These are phyloP conservation scores for Shiraia sp. DNA, from an alignment of 2,329 filamentous ascomycete species.

Conservation along the genomic window DNA sequence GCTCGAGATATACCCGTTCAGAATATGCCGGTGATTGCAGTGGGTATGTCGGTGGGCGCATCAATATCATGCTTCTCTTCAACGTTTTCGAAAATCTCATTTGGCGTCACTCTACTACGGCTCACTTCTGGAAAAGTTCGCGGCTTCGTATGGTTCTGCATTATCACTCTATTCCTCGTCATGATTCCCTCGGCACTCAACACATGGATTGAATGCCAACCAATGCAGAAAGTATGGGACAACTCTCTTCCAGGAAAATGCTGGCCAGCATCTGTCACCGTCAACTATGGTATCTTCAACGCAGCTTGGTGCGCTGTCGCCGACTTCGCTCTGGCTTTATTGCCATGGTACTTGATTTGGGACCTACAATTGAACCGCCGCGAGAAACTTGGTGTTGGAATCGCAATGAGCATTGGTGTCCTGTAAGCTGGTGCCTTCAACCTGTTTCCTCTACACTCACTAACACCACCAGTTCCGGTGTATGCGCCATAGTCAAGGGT, in stretches of 20 bases:
- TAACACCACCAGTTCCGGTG: constrained; percentile 18
- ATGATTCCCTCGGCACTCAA: constrained; percentile 29
- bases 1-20: constrained; percentile 16
- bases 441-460: background rate
- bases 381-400: constrained; percentile 33
- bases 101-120: constrained; percentile 32
- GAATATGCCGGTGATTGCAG: constrained; percentile 17
- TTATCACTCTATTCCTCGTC: constrained; percentile 26
- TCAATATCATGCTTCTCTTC: constrained; percentile 31
- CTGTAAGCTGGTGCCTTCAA: constrained; percentile 18
- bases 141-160: constrained; percentile 29
- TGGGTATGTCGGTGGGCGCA: constrained; percentile 19
- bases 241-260: constrained; percentile 18
- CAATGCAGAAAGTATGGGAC: constrained; percentile 22
- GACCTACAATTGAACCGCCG: constrained; percentile 19
- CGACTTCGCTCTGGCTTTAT: constrained; percentile 30
- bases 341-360: constrained; percentile 35
- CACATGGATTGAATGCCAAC: constrained; percentile 25
- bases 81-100: constrained; percentile 32
- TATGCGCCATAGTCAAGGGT: constrained; percentile 33
- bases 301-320: constrained; percentile 26
- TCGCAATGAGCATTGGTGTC: constrained; percentile 37
- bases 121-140: constrained; percentile 16
- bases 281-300: constrained; percentile 35
- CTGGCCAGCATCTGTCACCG: constrained; percentile 16